phyloP scores from a whole-genome alignment of 73 alveolate species.

The Effrenium voratum region DNA sequence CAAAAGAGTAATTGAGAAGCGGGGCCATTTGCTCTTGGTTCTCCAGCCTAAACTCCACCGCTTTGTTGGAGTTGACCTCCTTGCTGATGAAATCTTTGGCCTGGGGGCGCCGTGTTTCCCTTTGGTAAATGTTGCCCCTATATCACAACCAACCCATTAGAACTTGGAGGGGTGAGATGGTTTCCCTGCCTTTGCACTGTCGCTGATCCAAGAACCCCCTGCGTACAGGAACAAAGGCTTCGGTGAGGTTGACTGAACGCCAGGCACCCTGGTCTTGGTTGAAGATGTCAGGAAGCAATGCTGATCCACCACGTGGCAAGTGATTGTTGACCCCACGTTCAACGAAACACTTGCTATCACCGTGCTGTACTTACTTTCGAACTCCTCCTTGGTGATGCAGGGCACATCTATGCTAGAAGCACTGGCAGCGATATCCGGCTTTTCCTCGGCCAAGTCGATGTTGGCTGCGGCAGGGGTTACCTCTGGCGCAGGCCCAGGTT shows the following conservation, averaged over 20 bases:
- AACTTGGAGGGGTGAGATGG: too few relatives aligned
- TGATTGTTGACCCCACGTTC: not conserved
- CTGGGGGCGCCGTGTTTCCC: not conserved
- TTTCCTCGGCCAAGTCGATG: not conserved
- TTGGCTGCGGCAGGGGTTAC: not conserved
- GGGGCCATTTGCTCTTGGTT: not conserved
- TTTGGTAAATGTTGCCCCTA: not conserved
- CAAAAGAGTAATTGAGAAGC: not conserved
- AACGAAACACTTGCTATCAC: not conserved
- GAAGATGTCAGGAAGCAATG: not conserved
- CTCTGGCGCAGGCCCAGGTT: not conserved
- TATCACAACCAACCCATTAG: not conserved
- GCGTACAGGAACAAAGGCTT: conserved; percentile 59
- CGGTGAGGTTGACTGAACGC: not conserved
- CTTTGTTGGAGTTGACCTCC: conserved; percentile 13
- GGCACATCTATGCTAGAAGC: not conserved
- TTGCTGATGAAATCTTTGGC: conserved; percentile 29
- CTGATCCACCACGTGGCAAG: not conserved
- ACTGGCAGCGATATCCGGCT: not conserved
- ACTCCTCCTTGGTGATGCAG: not conserved
- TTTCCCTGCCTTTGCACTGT: not conserved
- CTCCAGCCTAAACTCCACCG: not conserved
- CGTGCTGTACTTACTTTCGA: not conserved
- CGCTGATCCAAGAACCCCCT: conserved; percentile 46
- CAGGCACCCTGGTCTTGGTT: not conserved